These are phyloP conservation scores for Cordyceps cicadae DNA, from an alignment of 2,329 filamentous ascomycete genomes.

Conservation along the genomic window DNA sequence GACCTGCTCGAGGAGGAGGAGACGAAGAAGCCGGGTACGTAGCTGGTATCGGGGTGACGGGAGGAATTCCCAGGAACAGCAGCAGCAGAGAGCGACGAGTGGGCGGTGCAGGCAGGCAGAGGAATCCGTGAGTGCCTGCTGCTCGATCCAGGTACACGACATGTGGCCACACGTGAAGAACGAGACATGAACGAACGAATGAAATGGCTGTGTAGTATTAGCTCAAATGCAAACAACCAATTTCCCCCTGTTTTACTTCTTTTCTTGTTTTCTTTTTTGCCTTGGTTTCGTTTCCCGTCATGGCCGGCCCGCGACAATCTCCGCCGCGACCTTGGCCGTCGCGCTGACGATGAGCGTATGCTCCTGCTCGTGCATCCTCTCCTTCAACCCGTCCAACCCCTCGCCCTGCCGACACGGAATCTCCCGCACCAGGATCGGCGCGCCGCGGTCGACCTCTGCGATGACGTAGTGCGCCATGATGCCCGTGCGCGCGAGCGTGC, in stretches of 20 bases:
- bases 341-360: slow-evolving; percentile 74
- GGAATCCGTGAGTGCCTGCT: too few species aligned
- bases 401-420: slow-evolving; percentile 56
- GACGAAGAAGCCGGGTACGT: too few species aligned
- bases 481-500: slow-evolving; percentile 62
- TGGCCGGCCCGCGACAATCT: slow-evolving; percentile 23
- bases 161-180: too few species aligned
- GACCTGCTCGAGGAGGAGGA: slow-evolving; percentile 13
- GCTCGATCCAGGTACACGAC: too few species aligned
- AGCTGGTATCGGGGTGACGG: too few species aligned
- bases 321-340: slow-evolving; percentile 40
- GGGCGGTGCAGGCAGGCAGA: too few species aligned
- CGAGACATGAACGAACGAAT: too few species aligned
- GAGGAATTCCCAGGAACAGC: too few species aligned
- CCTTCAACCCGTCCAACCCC: slow-evolving; percentile 56
- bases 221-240: not conserved
- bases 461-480: slow-evolving; percentile 88
- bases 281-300: not conserved
- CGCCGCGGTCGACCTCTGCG: slow-evolving; percentile 69
- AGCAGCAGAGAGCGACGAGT: too few species aligned
- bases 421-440: slow-evolving; percentile 62
- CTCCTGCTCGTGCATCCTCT: slow-evolving; percentile 67
- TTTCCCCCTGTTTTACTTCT: not conserved
- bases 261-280: not conserved
- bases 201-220: not conserved